A percentile compares a stretch with the other conserved stretches of the same genome.
phyloP scores from a whole-genome alignment of 2,329 filamentous ascomycete species.

The Cordyceps pruinosa region DNA sequence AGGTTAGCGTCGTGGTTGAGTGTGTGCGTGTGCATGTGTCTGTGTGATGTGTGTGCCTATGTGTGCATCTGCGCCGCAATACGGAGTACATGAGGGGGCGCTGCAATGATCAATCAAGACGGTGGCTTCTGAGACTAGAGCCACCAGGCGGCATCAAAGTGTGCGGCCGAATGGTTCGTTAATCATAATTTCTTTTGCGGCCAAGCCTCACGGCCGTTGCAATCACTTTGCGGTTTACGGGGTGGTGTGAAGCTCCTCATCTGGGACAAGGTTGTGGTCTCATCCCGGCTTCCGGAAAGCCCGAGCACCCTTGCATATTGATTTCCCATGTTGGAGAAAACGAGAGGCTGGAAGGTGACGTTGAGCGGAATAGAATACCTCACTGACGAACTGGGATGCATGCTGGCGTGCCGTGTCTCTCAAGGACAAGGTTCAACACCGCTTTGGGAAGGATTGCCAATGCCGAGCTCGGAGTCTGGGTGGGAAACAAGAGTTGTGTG shows the following conservation, averaged over 20 bases:
- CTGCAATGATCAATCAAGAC: not conserved
- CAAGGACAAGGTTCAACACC: not conserved
- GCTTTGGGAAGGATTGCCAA: not conserved
- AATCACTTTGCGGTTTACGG: not conserved
- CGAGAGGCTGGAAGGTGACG: not conserved
- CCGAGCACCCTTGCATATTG: not conserved
- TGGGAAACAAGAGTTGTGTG: not conserved
- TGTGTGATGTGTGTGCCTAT: not conserved
- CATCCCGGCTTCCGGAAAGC: not conserved
- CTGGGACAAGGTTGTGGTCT: not conserved
- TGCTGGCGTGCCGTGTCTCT: not conserved
- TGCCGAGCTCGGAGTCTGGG: not conserved
- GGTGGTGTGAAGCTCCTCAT: conserved; percentile 4
- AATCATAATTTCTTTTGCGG: conserved; percentile 7
- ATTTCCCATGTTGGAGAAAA: not conserved
- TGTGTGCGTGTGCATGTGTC: not conserved
- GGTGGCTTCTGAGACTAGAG: not conserved
- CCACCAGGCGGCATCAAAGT: not conserved
- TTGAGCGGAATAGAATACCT: not conserved
- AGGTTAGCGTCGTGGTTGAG: not conserved
- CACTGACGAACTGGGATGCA: not conserved
- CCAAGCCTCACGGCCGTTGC: conserved; percentile 5
- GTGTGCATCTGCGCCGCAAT: not conserved
- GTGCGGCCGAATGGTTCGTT: not conserved
- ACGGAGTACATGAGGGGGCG: not conserved